These are phyloP conservation scores for Colletotrichum limetticola DNA, from an alignment of 2,329 filamentous ascomycete genomes.

Conservation along the genomic window DNA sequence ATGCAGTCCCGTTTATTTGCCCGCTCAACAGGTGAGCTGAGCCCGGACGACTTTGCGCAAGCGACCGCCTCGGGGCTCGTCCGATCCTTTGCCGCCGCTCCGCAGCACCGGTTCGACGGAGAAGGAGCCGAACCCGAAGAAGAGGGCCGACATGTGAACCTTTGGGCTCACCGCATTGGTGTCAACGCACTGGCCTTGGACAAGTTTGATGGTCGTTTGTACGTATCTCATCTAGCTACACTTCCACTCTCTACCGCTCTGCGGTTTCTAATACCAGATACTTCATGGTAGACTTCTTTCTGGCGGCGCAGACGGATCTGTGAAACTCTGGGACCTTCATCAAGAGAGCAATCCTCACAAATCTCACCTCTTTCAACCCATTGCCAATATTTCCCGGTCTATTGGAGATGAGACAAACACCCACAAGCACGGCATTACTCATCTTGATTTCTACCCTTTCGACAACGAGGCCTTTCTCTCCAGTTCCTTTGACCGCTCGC, in stretches of 20 bases:
- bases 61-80: conserved; percentile 74
- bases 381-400: conserved; percentile 60
- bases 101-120: conserved; percentile 77
- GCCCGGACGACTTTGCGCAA: conserved; percentile 71
- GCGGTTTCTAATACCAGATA: not conserved
- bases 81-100: conserved; percentile 74
- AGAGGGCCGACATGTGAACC: conserved; percentile 30
- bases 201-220: conserved; percentile 82
- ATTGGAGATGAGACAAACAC: conserved; percentile 43
- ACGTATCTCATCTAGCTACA: conserved; percentile 40
- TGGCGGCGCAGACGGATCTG: conserved; percentile 84
- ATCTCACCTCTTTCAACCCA: conserved; percentile 64
- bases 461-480: conserved; percentile 81
- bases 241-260: not conserved
- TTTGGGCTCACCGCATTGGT: conserved; percentile 79
- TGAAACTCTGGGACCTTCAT: conserved; percentile 90
- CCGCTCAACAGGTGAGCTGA: conserved; percentile 76
- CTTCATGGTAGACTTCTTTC: conserved; percentile 75
- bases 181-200: conserved; percentile 85
- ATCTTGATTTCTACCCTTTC: conserved; percentile 82
- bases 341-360: conserved; percentile 56
- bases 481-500: conserved; percentile 79
- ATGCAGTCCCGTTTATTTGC: conserved; percentile 83
- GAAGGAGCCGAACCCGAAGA: conserved; percentile 38
- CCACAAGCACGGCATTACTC: conserved; percentile 79